Base-by-base conservation (phyloP, 176 grass and related monocot species). In the Elaeis guineensis region DNA sequence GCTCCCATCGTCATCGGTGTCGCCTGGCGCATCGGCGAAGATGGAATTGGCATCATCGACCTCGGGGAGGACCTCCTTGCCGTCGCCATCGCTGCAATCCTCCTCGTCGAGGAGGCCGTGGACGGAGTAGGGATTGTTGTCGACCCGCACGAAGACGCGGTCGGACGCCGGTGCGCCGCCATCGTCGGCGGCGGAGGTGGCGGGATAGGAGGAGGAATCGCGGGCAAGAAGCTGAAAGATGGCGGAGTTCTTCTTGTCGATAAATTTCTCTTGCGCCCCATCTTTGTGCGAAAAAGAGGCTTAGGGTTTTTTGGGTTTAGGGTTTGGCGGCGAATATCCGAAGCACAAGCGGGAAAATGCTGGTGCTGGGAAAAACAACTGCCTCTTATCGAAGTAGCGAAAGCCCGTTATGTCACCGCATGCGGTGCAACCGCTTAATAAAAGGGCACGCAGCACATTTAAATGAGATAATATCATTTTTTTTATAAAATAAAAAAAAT, bases 71-170 rank as follows among this genome's bases (percentile, higher is more conserved):
- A 14, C 6, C 35, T 14, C 25, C 59, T 17, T 14, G 9, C 28
- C 18, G 16, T 16, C 17, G 23, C 69, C 74, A 53, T 58, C 64
- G 6, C 5, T 3, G 9, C 0, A 14, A 44, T 71, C 56, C 3
- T 20, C 50, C 0, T 60, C 48, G 5, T 16, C 69, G 5, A 51
- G 7, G 63, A 98, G 83, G 19, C 79, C 84, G 35, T 84, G 78
- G 65, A 85, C 79, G 69, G 76, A 56, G 78, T 84, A 98, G 30
- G 59, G 44, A 72, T 90, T 81, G 78, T 70, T 83, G 81, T 98
- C 93, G 15, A 90, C 75, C 65, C 93, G 83, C 51, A 98, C 78
- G 52, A 98, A 92, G 64, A 98, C 87, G 49, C 87, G 87, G 48
- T 92, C 84, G 50, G 66, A 58, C 17, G 50, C 51, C 19, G 19